phyloP scores from a whole-genome alignment of 257 asterid genomes.

The Leptodermis oblonga region DNA sequence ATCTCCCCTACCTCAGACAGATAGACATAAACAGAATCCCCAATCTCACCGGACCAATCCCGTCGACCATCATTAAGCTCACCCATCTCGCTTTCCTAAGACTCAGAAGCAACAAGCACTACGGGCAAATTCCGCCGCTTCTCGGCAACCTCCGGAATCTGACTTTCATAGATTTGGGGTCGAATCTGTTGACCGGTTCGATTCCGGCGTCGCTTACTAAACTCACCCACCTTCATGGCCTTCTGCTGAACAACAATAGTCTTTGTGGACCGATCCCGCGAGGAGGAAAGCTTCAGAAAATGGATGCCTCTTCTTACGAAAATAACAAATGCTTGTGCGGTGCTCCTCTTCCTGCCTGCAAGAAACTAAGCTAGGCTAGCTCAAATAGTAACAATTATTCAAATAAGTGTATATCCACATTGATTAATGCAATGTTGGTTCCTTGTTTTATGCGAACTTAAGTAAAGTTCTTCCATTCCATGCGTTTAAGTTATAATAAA shows the following conservation, averaged over 20 bases:
- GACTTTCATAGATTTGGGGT: slow-evolving; percentile 28
- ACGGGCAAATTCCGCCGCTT: slow-evolving; percentile 41
- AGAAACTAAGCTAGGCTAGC: no score
- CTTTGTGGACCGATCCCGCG: slow-evolving; percentile 56
- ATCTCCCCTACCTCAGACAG: slow-evolving; percentile 39
- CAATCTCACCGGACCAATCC: slow-evolving; percentile 52
- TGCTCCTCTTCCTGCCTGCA: slow-evolving; percentile 45
- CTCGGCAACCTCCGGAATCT: slow-evolving; percentile 36
- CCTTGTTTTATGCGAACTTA: no score
- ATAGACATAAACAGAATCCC: slow-evolving; percentile 32
- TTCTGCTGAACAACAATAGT: slow-evolving; percentile 41
- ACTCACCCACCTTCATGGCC: slow-evolving; percentile 28
- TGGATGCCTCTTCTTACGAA: slow-evolving; percentile 23
- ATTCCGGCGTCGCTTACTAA: slow-evolving; percentile 41
- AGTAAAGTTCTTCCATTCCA: no score
- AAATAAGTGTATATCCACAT: no score
- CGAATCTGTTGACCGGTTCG: slow-evolving; percentile 37
- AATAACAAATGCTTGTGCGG: slow-evolving; percentile 58
- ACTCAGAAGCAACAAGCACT: slow-evolving; percentile 35
- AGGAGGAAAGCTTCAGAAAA: slow-evolving; percentile 39
- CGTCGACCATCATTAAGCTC: slow-evolving; percentile 34
- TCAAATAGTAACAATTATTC: no score
- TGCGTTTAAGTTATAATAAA: no score
- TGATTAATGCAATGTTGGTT: no score
- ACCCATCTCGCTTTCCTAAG: slow-evolving; percentile 25